A percentile compares a stretch with the other conserved stretches of the same genome.
Conservation (phyloP, 495 filamentous ascomycete genomes). For the Amorphotheca resinae region DNA sequence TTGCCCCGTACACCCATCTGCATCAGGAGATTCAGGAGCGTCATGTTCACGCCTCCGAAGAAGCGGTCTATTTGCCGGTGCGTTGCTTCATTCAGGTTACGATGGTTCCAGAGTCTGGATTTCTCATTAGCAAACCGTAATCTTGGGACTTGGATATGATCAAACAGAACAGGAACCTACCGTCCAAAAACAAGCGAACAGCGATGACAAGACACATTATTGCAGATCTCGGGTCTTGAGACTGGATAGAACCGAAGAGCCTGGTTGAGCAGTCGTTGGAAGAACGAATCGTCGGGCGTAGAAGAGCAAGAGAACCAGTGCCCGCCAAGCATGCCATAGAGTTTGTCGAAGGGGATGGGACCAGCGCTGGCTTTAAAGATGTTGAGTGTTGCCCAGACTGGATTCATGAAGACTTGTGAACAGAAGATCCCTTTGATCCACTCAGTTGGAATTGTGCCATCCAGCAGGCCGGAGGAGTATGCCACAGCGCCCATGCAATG, state of each 20-base stretch:
- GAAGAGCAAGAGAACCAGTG: slow-evolving; percentile 43
- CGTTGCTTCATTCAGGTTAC: slow-evolving; percentile 49
- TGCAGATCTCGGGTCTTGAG: slow-evolving; percentile 43
- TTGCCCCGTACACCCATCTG: slow-evolving; percentile 38
- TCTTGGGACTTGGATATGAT: background rate
- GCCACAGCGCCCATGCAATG: slow-evolving; percentile 59
- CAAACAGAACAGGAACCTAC: slow-evolving; percentile 17
- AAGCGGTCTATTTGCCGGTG: slow-evolving; percentile 50
- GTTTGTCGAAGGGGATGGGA: slow-evolving; percentile 33
- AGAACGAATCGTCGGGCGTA: slow-evolving; percentile 29
- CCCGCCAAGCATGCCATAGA: slow-evolving; percentile 35
- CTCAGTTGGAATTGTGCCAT: slow-evolving; percentile 44
- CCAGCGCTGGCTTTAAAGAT: slow-evolving; percentile 39
- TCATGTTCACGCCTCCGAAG: slow-evolving; percentile 51
- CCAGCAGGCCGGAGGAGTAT: slow-evolving; percentile 45
- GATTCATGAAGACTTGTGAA: slow-evolving; percentile 55
- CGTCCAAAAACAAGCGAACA: slow-evolving; percentile 48
- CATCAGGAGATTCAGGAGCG: slow-evolving; percentile 43
- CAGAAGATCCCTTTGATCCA: slow-evolving; percentile 52
- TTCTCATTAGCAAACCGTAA: slow-evolving; percentile 1
- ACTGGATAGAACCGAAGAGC: slow-evolving; percentile 48
- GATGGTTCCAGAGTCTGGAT: slow-evolving; percentile 41
- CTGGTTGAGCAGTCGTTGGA: slow-evolving; percentile 44
- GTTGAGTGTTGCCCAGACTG: slow-evolving; percentile 45
- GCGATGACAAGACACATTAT: slow-evolving; percentile 48